Base-by-base conservation (phyloP, 2,329 filamentous ascomycete species). In the Lecanoromycetidae sp. region DNA sequence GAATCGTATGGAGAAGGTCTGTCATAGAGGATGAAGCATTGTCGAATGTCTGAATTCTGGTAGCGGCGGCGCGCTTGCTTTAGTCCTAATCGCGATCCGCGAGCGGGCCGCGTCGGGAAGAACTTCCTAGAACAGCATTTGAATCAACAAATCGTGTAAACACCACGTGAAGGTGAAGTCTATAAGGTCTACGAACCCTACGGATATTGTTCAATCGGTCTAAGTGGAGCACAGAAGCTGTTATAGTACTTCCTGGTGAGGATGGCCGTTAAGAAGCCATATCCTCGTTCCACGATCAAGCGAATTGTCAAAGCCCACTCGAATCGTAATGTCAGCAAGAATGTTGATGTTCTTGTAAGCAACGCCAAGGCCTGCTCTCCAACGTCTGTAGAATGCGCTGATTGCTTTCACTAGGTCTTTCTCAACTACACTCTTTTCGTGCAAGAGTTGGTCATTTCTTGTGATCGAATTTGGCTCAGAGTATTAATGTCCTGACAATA, bases 221-320 rank as follows among this genome's bases (percentile, higher is more conserved):
- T 44, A 44, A 15, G 7, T 10, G 20, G 26, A 26, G 17, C 20
- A 15, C 17, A 5, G 12, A 13, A 3, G 19, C 19, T 19, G 5
- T 15, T 7, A 10, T 26, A 13, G 23, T 13, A 17, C 19, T 8
- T 13, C 27, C 19, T 22, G 23, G 8, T 2, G 4, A 36, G 2
- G 1, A 51, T 51, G 49, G 68, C 75, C 10, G 71, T 77, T 19
- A 80, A 82, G 59, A 90, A 87, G 57, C 71, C 85, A 12, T 94
- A 94, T 59, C 87, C 87, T 9, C 80, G 87, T 53, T 80, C 78
- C 15, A 91, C 85, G 0, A 72, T 94, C 57, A 91, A 87, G 65
- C 88, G 87, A 64, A 90, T 93, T 51, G 74, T 93, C 58, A 94
- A 94, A 66, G 87, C 86, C 15, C 87, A 94, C 63, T 83, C 86